Conservation (phyloP, 148 eudicot species). For the Rhododendron molle region DNA sequence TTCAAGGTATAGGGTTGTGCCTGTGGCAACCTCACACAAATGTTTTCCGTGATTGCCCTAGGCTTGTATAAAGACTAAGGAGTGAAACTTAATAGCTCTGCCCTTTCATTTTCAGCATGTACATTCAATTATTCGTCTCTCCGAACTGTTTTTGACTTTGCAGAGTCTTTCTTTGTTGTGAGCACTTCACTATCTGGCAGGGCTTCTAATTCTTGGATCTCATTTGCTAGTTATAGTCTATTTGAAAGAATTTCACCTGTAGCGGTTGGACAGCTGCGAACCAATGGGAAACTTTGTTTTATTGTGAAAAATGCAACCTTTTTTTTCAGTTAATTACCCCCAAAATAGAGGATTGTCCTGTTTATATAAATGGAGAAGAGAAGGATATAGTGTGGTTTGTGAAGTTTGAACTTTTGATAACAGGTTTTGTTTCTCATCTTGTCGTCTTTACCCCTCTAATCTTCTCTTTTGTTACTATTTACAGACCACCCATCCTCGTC, state of each 20-base stretch:
- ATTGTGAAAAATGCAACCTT: background rate
- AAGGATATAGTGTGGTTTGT: background rate
- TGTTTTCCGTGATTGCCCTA: background rate
- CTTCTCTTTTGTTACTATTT: constrained; percentile 7
- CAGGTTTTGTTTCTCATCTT: background rate
- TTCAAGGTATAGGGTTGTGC: background rate
- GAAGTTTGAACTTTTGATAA: background rate
- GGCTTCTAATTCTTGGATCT: background rate
- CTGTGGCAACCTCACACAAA: background rate
- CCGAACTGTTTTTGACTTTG: background rate
- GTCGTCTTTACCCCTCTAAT: background rate
- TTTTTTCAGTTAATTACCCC: background rate
- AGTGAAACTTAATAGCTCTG: background rate
- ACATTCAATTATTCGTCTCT: background rate
- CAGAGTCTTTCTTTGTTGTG: background rate
- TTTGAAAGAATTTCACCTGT: background rate
- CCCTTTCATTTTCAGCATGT: background rate
- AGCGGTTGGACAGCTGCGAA: background rate
- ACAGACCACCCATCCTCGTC: constrained; percentile 87
- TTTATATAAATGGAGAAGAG: constrained; percentile 1
- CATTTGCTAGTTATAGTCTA: background rate
- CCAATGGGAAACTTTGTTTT: background rate
- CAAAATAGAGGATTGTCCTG: background rate
- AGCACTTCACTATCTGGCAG: background rate
- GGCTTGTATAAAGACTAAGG: background rate